Evolutionary conservation across 441 rosid species (phyloP).

Genomic region (Corymbia calophylla): DNA sequence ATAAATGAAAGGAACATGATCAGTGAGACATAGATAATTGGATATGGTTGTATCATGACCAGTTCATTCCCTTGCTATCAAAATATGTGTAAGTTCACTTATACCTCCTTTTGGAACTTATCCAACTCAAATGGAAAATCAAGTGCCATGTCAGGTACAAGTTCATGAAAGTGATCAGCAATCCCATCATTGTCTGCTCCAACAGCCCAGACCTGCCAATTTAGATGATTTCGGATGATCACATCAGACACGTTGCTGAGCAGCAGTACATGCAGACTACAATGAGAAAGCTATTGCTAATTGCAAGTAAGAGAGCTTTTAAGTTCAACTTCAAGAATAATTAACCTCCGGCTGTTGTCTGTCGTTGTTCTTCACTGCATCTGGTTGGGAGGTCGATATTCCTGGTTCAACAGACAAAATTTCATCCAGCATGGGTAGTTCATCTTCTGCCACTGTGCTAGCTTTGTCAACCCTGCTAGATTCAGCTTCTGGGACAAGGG

Average conservation of each 20-base stretch:
- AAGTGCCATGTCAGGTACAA: conserved; percentile 91
- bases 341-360: conserved; percentile 45
- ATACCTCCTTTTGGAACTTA: conserved; percentile 91
- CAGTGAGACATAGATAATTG: background rate
- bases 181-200: conserved; percentile 64
- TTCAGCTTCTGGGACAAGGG: conserved; percentile 32
- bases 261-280: background rate
- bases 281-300: background rate
- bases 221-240: conserved; percentile 4
- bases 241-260: conserved; percentile 2
- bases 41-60: background rate
- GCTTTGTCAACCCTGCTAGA: conserved; percentile 15
- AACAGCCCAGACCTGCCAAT: conserved; percentile 74
- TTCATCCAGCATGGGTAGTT: conserved; percentile 62
- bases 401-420: conserved; percentile 58
- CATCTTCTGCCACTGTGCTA: conserved; percentile 26
- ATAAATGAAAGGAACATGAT: background rate
- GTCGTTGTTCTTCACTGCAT: conserved; percentile 19
- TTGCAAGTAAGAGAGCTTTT: background rate
- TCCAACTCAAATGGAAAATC: conserved; percentile 92
- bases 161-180: conserved; percentile 67
- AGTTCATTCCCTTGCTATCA: background rate
- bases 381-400: conserved; percentile 25
- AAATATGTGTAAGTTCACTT: background rate
- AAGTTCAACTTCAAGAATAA: conserved; percentile 20